phyloP scores from a whole-genome alignment of 2,329 filamentous ascomycete genomes.

The Gyromitra esculenta region DNA sequence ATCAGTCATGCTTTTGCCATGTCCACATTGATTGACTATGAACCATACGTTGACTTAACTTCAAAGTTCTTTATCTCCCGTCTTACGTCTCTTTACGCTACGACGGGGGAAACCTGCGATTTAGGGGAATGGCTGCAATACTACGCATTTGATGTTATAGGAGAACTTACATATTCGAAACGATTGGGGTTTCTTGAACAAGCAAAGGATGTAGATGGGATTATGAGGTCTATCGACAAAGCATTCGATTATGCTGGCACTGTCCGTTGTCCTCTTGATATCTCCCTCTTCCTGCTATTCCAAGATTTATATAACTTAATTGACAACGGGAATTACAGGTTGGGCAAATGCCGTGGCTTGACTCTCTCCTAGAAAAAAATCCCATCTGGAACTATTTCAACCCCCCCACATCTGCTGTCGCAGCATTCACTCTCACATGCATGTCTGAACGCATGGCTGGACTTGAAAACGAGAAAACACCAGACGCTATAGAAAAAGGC shows the following conservation, averaged over 20 bases:
- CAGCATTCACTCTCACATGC: constrained; percentile 38
- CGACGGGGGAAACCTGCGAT: constrained; percentile 59
- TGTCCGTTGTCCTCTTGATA: background rate
- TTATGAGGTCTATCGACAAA: constrained; percentile 57
- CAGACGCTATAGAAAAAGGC: constrained; percentile 8
- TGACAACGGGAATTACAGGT: constrained; percentile 25
- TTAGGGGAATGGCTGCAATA: constrained; percentile 56
- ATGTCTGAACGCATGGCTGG: constrained; percentile 35
- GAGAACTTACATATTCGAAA: constrained; percentile 60
- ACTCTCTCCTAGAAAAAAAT: constrained; percentile 58
- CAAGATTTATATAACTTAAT: background rate
- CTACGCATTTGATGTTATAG: constrained; percentile 60
- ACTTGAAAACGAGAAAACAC: constrained; percentile 7
- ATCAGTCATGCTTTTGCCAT: constrained; percentile 79
- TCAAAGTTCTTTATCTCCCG: constrained; percentile 69
- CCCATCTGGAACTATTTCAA: constrained; percentile 58
- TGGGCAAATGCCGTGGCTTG: constrained; percentile 53
- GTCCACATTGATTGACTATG: constrained; percentile 79
- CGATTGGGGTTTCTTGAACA: constrained; percentile 59
- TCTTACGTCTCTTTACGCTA: constrained; percentile 59
- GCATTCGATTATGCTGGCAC: constrained; percentile 54
- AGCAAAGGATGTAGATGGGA: constrained; percentile 59
- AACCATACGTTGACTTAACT: constrained; percentile 80
- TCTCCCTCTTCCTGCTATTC: background rate
- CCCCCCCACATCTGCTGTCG: constrained; percentile 40